phyloP scores from a whole-genome alignment of 2,329 filamentous ascomycete genomes.

The Dryadomyces quercus-mongolicae region DNA sequence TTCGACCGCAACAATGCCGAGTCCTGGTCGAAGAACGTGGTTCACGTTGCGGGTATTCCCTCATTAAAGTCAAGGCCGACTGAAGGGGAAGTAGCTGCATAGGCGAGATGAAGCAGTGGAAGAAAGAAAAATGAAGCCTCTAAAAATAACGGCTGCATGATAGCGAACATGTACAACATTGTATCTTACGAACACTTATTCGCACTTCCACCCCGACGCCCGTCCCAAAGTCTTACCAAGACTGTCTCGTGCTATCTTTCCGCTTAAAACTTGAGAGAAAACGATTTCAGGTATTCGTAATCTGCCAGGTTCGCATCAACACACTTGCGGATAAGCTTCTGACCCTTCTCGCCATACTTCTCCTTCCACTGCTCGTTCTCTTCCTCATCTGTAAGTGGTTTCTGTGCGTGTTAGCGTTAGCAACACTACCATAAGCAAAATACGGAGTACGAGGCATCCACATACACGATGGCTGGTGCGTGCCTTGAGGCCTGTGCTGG shows the following conservation, averaged over 20 bases:
- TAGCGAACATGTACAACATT: slow-evolving; percentile 1
- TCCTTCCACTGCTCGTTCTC: slow-evolving; percentile 60
- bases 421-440: background rate
- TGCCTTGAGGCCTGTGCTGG: slow-evolving; percentile 64
- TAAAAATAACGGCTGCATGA: background rate
- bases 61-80: slow-evolving; percentile 6
- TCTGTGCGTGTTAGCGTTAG: slow-evolving; percentile 26
- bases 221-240: background rate
- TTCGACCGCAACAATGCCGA: slow-evolving; percentile 33
- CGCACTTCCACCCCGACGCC: background rate
- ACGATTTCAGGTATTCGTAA: slow-evolving; percentile 75
- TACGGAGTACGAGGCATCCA: background rate
- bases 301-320: slow-evolving; percentile 61
- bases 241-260: background rate
- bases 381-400: slow-evolving; percentile 49
- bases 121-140: background rate
- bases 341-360: slow-evolving; percentile 62
- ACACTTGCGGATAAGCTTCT: slow-evolving; percentile 55
- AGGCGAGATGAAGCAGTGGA: background rate
- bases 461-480: slow-evolving; percentile 51
- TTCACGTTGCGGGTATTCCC: slow-evolving; percentile 31
- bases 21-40: slow-evolving; percentile 40
- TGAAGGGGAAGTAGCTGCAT: background rate
- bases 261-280: slow-evolving; percentile 48
- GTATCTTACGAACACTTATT: background rate